phyloP scores from a whole-genome alignment of 176 grass and related monocot genomes.

The Oryza meyeriana region DNA sequence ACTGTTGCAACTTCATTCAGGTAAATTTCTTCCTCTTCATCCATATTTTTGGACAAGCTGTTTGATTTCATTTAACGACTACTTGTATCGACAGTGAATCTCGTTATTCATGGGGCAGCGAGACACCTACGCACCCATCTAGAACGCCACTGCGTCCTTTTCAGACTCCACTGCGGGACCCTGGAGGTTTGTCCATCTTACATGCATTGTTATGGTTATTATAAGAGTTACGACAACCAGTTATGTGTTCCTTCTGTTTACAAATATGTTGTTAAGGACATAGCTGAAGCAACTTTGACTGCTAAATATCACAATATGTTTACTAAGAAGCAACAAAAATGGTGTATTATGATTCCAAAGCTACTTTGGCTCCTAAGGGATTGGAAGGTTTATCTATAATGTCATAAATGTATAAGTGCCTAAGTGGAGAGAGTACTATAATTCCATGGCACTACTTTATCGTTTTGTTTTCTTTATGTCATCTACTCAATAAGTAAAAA shows the following conservation, averaged over 20 bases:
- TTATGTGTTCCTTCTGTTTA: background rate
- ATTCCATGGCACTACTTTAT: too few species aligned
- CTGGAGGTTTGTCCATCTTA: slow-evolving; percentile 51
- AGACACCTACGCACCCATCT: slow-evolving; percentile 80
- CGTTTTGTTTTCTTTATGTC: too few species aligned
- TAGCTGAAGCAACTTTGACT: background rate
- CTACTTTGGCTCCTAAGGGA: background rate
- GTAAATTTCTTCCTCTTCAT: slow-evolving; percentile 34
- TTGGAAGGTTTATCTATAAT: background rate
- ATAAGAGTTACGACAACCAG: background rate
- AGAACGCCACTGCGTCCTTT: slow-evolving; percentile 67
- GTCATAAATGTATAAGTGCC: background rate
- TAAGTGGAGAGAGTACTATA: background rate
- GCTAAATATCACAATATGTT: background rate
- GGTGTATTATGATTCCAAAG: background rate
- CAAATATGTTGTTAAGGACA: background rate
- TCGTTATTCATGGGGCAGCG: slow-evolving; percentile 49
- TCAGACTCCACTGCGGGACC: slow-evolving; percentile 74
- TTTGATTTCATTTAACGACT: slow-evolving; percentile 32
- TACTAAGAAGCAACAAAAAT: slow-evolving; percentile 1
- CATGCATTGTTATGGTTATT: slow-evolving; percentile 9
- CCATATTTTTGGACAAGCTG: slow-evolving; percentile 11
- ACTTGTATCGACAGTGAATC: slow-evolving; percentile 58
- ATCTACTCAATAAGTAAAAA: background rate
- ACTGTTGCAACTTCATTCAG: slow-evolving; percentile 52